These are phyloP conservation scores for Dryas drummondii DNA, from an alignment of 306 rosid species.

Conservation along the genomic window DNA sequence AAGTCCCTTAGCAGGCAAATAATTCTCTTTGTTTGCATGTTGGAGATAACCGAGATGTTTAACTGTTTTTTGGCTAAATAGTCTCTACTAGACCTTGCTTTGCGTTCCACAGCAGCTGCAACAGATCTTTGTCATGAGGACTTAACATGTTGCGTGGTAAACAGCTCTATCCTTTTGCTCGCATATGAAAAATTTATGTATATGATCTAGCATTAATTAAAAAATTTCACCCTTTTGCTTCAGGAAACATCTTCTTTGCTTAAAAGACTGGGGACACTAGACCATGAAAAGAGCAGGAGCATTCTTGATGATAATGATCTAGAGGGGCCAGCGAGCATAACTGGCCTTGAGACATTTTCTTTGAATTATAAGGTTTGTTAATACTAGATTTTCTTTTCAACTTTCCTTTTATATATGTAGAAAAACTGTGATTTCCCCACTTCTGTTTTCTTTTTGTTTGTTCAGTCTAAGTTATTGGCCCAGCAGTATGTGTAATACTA, in stretches of 20 bases:
- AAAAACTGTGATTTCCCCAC: too few relatives aligned
- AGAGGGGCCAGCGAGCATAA: conserved; percentile 74
- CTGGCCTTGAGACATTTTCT: conserved; percentile 85
- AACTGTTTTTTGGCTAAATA: conserved; percentile 26
- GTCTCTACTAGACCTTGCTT: conserved; percentile 97
- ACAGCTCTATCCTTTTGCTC: conserved; percentile 32
- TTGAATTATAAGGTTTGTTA: conserved; percentile 78
- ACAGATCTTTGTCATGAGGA: conserved; percentile 96
- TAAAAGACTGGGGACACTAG: conserved; percentile 67
- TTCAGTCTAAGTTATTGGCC: neutral
- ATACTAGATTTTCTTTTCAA: too few relatives aligned
- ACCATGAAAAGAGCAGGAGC: conserved; percentile 46
- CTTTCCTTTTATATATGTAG: too few relatives aligned
- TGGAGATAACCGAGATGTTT: neutral
- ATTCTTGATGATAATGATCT: conserved; percentile 43
- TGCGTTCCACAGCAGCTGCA: conserved; percentile 94
- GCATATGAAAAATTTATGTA: neutral
- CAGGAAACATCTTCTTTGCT: conserved; percentile 90
- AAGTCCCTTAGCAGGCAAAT: conserved; percentile 7
- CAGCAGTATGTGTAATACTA: neutral
- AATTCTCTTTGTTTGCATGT: conserved; percentile 4
- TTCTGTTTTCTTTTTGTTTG: conserved; percentile 4
- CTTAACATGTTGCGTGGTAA: conserved; percentile 90
- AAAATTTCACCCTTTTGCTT: conserved; percentile 22
- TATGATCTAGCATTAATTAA: conserved; percentile 17